phyloP scores from a whole-genome alignment of 495 filamentous ascomycete species.

The Daldinia vernicosa region DNA sequence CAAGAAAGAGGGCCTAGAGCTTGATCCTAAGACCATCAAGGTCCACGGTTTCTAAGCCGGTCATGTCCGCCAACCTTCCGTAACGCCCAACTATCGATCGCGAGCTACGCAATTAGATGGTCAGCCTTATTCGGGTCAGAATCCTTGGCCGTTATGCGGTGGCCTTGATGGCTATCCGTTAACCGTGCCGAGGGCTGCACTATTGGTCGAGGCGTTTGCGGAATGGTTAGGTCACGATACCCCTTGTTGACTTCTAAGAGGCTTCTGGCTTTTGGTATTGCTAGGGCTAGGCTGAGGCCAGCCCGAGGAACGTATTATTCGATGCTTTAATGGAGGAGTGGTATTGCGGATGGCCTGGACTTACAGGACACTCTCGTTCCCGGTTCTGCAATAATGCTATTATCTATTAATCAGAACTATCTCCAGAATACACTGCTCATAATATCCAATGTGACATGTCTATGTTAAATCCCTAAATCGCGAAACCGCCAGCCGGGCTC shows the following conservation, averaged over 20 bases:
- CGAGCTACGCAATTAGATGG: slow-evolving; percentile 37
- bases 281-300: slow-evolving; percentile 15
- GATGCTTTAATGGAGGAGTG: slow-evolving; percentile 29
- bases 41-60: slow-evolving; percentile 80
- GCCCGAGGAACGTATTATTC: slow-evolving; percentile 20
- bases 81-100: slow-evolving; percentile 37
- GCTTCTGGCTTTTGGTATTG: slow-evolving; percentile 29
- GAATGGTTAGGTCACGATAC: slow-evolving; percentile 50
- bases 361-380: slow-evolving; percentile 37
- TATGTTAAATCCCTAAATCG: neutral
- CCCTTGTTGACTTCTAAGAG: slow-evolving; percentile 42
- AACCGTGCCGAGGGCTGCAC: slow-evolving; percentile 44
- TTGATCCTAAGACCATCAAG: slow-evolving; percentile 98
- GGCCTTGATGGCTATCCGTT: slow-evolving; percentile 34
- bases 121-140: slow-evolving; percentile 33
- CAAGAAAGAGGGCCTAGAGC: slow-evolving; percentile 89
- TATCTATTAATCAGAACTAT: slow-evolving; percentile 35
- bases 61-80: slow-evolving; percentile 47
- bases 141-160: slow-evolving; percentile 17
- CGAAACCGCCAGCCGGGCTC: neutral
- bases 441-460: slow-evolving; percentile 3
- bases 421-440: slow-evolving; percentile 17
- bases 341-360: slow-evolving; percentile 32
- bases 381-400: slow-evolving; percentile 30
- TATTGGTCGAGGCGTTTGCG: slow-evolving; percentile 48